Percentiles rank a stretch among this genome's conserved stretches.
Conservation (phyloP, 441 rosid species). For the Pelargonium fulgidum region DNA sequence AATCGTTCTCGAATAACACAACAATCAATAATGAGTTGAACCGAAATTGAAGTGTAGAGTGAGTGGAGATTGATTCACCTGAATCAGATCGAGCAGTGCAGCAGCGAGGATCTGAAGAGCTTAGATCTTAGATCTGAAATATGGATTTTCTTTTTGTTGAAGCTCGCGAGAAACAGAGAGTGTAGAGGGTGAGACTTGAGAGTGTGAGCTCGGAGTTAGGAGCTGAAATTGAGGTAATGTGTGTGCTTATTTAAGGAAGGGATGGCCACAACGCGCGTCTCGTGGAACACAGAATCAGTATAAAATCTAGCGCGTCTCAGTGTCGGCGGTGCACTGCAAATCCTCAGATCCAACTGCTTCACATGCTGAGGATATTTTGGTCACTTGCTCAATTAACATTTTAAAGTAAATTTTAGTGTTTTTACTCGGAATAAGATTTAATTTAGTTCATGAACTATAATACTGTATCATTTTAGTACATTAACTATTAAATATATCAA, state of each 20-base stretch:
- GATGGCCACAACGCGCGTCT: not conserved
- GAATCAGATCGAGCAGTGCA: too few species aligned
- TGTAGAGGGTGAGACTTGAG: not conserved
- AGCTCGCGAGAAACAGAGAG: not conserved
- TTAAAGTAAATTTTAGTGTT: too few species aligned
- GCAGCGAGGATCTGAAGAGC: not conserved
- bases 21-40: too few species aligned
- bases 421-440: too few species aligned
- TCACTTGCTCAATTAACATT: too few species aligned
- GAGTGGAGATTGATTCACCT: too few species aligned
- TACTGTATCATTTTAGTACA: too few species aligned
- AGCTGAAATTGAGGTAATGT: not conserved
- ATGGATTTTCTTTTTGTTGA: not conserved
- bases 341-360: not conserved
- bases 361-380: not conserved
- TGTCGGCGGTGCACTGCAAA: not conserved
- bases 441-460: too few species aligned
- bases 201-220: not conserved
- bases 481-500: too few species aligned
- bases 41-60: too few species aligned
- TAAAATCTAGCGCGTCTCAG: not conserved
- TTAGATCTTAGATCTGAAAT: slow-evolving; percentile 4
- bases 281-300: not conserved
- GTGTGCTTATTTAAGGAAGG: too few species aligned
- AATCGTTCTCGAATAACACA: too few species aligned